Percentiles rank a stretch among this genome's conserved stretches.
phyloP scores from a whole-genome alignment of 2,329 filamentous ascomycete species.

The Nothophoma quercina region DNA sequence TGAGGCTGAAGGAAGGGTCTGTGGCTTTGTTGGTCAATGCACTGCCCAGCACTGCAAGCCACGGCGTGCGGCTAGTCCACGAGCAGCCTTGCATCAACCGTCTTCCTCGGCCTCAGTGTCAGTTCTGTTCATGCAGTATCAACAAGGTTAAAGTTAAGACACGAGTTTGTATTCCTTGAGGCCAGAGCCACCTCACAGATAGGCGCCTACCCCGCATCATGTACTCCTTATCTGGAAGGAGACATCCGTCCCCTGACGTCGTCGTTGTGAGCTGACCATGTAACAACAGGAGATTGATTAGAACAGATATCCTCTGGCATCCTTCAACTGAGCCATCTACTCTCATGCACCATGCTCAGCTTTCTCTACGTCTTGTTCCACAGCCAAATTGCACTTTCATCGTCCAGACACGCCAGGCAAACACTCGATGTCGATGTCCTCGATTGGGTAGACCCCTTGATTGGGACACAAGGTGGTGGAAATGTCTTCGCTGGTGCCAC shows the following conservation, averaged over 20 bases:
- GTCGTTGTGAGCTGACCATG: neutral
- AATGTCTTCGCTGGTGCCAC: conserved; percentile 59
- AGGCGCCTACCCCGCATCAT: neutral
- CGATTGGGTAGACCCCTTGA: conserved; percentile 53
- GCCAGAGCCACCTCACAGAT: neutral
- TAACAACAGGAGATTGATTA: neutral
- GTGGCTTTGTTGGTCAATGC: neutral
- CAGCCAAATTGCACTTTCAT: neutral
- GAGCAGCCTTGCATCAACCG: neutral
- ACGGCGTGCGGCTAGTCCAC: neutral
- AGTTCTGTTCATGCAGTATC: too few species aligned
- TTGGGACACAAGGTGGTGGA: conserved; percentile 54
- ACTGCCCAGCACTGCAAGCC: neutral
- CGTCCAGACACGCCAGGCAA: neutral
- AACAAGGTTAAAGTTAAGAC: neutral
- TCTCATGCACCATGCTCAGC: neutral
- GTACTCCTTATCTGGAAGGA: neutral
- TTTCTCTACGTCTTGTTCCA: neutral
- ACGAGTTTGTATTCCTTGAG: neutral
- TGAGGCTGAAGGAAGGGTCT: conserved; percentile 1
- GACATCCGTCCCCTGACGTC: neutral
- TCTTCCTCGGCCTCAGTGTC: neutral
- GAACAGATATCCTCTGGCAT: neutral
- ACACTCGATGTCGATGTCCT: conserved; percentile 35
- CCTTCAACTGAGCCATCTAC: neutral